Evolutionary conservation across 176 grass and related monocot genomes (phyloP).

Genomic region (Carex kokanica): DNA sequence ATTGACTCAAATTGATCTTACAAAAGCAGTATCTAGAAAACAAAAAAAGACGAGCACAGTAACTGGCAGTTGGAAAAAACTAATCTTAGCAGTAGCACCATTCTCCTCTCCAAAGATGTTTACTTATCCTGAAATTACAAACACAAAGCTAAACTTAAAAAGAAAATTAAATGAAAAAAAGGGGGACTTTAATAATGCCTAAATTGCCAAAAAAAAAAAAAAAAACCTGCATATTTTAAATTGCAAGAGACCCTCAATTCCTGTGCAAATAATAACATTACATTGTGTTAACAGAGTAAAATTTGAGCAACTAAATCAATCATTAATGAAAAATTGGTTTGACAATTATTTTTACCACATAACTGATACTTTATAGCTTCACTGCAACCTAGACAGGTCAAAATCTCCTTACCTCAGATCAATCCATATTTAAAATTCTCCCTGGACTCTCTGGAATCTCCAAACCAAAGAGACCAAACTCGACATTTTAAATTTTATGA

Average conservation of each 20-base stretch:
- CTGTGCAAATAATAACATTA: not conserved
- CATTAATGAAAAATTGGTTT: not conserved
- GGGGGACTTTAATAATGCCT: not conserved
- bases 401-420: not conserved
- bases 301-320: constrained; percentile 6
- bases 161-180: not conserved
- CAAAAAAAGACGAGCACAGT: not conserved
- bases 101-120: not conserved
- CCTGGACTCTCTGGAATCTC: not conserved
- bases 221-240: not conserved
- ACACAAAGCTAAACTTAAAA: not conserved
- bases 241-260: not conserved
- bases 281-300: not conserved
- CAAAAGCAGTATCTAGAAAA: not conserved
- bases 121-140: constrained; percentile 8
- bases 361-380: not conserved
- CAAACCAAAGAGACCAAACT: not conserved
- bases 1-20: not conserved
- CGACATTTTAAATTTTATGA: too few species aligned
- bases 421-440: not conserved
- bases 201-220: not conserved
- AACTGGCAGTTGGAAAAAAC: not conserved
- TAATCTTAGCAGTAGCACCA: not conserved
- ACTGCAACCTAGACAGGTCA: not conserved
- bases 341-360: too few species aligned